These are phyloP conservation scores for Agaricus bisporus DNA, from an alignment of 768 basidiomycete genomes.

Conservation along the genomic window DNA sequence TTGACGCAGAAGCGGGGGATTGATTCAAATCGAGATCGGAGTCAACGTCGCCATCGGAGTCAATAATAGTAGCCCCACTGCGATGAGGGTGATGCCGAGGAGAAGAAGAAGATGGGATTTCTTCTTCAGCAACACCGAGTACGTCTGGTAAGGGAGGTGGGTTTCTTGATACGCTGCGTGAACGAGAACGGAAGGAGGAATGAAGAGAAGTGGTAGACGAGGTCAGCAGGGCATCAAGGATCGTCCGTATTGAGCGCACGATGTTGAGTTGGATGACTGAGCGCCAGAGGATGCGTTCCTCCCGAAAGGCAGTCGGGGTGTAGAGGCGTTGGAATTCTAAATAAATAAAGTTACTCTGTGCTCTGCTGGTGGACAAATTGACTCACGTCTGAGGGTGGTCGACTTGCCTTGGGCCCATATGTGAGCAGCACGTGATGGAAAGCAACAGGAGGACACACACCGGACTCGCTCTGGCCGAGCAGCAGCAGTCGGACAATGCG, in stretches of 20 bases:
- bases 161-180: conserved; percentile 28
- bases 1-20: neutral
- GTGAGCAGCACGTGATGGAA: conserved; percentile 5
- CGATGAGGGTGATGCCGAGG: conserved; percentile 1
- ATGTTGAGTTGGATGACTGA: conserved; percentile 80
- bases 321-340: conserved; percentile 76
- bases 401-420: conserved; percentile 54
- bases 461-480: conserved; percentile 80
- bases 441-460: conserved; percentile 30
- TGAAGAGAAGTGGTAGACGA: conserved; percentile 25
- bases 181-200: conserved; percentile 28
- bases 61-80: neutral
- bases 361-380: too few species aligned
- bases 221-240: conserved; percentile 49
- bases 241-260: conserved; percentile 68
- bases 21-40: conserved; percentile 2
- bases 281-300: conserved; percentile 78
- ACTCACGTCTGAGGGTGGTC: conserved; percentile 75
- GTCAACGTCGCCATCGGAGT: conserved; percentile 1
- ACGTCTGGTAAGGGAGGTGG: conserved; percentile 17
- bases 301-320: conserved; percentile 65
- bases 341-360: neutral
- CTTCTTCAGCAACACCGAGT: conserved; percentile 14
- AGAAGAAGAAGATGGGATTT: conserved; percentile 7
- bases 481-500: conserved; percentile 67